Conservation (phyloP, 2,329 filamentous ascomycete genomes). For the Neocucurbitaria cava region DNA sequence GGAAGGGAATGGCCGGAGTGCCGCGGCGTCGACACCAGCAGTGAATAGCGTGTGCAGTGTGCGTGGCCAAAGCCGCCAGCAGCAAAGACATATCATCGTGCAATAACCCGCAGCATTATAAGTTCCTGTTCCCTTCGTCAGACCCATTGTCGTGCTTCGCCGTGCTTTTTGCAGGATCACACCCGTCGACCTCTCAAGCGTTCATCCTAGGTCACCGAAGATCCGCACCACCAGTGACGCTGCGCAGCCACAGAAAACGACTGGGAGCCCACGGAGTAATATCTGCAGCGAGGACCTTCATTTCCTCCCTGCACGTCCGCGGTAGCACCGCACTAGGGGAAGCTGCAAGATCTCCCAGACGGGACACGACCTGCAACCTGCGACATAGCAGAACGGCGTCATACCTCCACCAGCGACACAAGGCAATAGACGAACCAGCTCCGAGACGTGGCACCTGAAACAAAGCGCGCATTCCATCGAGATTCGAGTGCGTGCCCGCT, state of each 20-base stretch:
- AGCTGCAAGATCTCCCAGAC: constrained; percentile 30
- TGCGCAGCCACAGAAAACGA: not conserved
- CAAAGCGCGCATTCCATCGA: constrained; percentile 6
- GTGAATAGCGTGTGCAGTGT: constrained; percentile 22
- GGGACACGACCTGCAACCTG: too few species aligned
- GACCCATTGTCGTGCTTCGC: not conserved
- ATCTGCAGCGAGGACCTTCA: constrained; percentile 2
- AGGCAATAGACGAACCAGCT: not conserved
- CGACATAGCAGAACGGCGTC: constrained; percentile 33
- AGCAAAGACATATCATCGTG: constrained; percentile 11
- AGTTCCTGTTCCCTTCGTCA: not conserved
- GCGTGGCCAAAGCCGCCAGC: not conserved
- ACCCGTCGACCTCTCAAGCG: not conserved
- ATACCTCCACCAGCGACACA: constrained; percentile 27
- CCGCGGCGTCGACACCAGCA: constrained; percentile 27
- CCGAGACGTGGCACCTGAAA: not conserved
- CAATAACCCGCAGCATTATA: not conserved
- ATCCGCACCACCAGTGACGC: not conserved
- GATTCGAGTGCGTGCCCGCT: not conserved
- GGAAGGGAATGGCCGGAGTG: constrained; percentile 21
- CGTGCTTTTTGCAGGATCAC: not conserved
- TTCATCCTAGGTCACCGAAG: not conserved
- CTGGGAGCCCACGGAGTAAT: not conserved
- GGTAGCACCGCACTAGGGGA: constrained; percentile 16
- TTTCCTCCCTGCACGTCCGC: constrained; percentile 1